Conservation (phyloP, 2,329 filamentous ascomycete genomes). For the Polychaeton citri region DNA sequence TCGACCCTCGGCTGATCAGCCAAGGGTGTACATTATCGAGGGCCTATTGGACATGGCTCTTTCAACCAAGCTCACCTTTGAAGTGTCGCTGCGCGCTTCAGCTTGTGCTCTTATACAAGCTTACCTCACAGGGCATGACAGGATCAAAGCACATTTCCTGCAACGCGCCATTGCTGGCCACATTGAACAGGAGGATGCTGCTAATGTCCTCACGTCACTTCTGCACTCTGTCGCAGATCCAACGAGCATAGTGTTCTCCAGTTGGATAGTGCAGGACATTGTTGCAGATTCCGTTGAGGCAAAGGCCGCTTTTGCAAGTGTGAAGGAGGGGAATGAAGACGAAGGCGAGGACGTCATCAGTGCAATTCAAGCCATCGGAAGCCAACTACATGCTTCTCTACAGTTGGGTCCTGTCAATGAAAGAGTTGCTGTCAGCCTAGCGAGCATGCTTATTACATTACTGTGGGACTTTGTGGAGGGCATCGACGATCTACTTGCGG, state of each 20-base stretch:
- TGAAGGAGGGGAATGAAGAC: conserved; percentile 79
- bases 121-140: conserved; percentile 71
- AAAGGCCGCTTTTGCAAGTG: conserved; percentile 64
- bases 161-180: conserved; percentile 82
- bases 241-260: conserved; percentile 81
- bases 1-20: conserved; percentile 22
- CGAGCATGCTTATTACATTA: conserved; percentile 82
- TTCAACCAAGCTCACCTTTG: conserved; percentile 48
- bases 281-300: conserved; percentile 67
- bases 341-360: conserved; percentile 91
- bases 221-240: conserved; percentile 62
- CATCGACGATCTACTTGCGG: conserved; percentile 82
- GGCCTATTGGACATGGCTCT: conserved; percentile 75
- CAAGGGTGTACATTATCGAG: conserved; percentile 71
- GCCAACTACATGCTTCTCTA: conserved; percentile 70
- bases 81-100: conserved; percentile 70
- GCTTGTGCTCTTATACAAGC: conserved; percentile 86
- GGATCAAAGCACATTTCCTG: conserved; percentile 76
- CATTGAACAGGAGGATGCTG: conserved; percentile 63
- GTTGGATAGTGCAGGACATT: conserved; percentile 74
- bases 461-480: conserved; percentile 84
- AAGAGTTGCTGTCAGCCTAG: conserved; percentile 66
- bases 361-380: conserved; percentile 75
- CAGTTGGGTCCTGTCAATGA: conserved; percentile 59
- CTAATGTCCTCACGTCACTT: conserved; percentile 73